These are phyloP conservation scores for Alternaria angustiovoidea DNA, from an alignment of 2,329 filamentous ascomycete species.

Conservation along the genomic window DNA sequence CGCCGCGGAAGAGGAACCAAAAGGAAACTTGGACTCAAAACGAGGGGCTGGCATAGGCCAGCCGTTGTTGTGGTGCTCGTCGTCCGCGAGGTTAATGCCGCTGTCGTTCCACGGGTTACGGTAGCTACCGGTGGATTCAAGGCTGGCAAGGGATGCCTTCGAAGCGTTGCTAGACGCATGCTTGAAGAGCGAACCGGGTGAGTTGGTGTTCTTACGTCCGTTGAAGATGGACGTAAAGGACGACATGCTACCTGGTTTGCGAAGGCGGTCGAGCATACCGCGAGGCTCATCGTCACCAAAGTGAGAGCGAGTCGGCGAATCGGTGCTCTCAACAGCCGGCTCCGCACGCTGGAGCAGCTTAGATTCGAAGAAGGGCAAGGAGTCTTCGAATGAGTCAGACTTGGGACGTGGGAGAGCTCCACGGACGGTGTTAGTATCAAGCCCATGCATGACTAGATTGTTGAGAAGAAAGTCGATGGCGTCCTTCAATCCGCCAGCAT, in stretches of 20 bases:
- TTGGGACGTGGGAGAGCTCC: constrained; percentile 97
- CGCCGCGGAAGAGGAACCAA: constrained; percentile 60
- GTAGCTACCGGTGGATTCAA: constrained; percentile 94
- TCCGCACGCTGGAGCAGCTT: constrained; percentile 95
- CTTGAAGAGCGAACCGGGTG: constrained; percentile 83
- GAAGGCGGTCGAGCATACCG: constrained; percentile 83
- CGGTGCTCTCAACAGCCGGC: constrained; percentile 74
- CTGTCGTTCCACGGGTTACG: constrained; percentile 99
- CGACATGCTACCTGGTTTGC: constrained; percentile 93
- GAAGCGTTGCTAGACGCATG: constrained; percentile 84
- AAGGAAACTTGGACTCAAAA: constrained; percentile 69
- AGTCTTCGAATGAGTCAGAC: constrained; percentile 98
- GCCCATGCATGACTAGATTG: constrained; percentile 83
- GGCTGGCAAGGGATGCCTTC: constrained; percentile 93
- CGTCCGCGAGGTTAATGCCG: constrained; percentile 88
- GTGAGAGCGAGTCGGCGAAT: constrained; percentile 85
- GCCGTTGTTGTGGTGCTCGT: constrained; percentile 66
- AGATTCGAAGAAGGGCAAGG: constrained; percentile 94
- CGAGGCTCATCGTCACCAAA: constrained; percentile 88
- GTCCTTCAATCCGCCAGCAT: constrained; percentile 92
- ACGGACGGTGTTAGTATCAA: constrained; percentile 84
- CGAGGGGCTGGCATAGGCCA: constrained; percentile 52
- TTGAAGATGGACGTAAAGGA: constrained; percentile 96
- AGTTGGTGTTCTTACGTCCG: constrained; percentile 90
- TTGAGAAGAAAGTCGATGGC: constrained; percentile 94